Conservation (phyloP, 495 filamentous ascomycete species). For the Tuber aestivum region DNA sequence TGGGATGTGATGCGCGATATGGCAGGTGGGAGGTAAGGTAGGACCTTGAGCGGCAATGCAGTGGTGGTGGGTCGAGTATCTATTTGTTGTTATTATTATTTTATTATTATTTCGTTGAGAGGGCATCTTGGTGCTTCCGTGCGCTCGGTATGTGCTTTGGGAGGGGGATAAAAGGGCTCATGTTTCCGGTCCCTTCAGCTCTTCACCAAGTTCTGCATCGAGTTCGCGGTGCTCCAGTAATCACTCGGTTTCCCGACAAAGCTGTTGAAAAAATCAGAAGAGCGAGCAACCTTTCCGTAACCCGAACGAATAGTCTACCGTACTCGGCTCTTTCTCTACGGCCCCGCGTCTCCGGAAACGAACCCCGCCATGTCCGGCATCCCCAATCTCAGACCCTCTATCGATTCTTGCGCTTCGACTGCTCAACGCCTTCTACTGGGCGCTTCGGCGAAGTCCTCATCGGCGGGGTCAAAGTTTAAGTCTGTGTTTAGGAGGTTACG, state of each 20-base stretch:
- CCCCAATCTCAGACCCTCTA: conserved; percentile 5
- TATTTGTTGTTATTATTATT: too few relatives aligned
- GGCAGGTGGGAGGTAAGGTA: too few relatives aligned
- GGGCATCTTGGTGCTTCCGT: background rate
- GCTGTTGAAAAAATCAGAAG: background rate
- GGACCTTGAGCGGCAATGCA: too few relatives aligned
- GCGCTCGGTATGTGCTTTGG: background rate
- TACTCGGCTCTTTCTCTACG: background rate
- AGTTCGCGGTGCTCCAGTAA: background rate
- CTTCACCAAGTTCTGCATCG: background rate
- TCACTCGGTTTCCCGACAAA: background rate
- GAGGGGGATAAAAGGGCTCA: background rate
- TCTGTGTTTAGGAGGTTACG: conserved; percentile 15
- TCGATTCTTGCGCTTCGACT: conserved; percentile 15
- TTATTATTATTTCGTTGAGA: too few relatives aligned
- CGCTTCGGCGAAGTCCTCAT: conserved; percentile 1
- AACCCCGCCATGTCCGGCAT: conserved; percentile 17
- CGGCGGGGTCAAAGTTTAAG: conserved; percentile 15
- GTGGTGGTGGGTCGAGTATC: background rate
- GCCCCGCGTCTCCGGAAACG: background rate
- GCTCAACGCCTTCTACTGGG: background rate
- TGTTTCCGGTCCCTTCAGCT: background rate
- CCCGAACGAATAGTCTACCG: background rate
- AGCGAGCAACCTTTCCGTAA: background rate
- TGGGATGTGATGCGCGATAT: too few relatives aligned